Evolutionary conservation across 352 stramenopile genomes (phyloP).

Genomic region (Globisporangium nodosum): DNA sequence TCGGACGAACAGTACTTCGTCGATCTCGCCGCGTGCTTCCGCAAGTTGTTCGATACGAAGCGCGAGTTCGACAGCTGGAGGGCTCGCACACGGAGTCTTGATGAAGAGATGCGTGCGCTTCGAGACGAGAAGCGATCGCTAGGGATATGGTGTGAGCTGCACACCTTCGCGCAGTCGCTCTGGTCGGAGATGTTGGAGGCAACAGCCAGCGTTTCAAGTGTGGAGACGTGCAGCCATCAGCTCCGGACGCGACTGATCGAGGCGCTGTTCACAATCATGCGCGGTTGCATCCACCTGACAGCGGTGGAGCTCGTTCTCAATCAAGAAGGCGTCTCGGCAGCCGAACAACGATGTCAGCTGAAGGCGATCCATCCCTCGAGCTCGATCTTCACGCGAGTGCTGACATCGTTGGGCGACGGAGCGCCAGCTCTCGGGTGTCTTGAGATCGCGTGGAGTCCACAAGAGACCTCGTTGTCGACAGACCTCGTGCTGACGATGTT

Average conservation of each 20-base stretch:
- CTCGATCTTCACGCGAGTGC: background rate
- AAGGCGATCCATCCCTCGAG: background rate
- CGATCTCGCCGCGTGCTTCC: conserved; percentile 1
- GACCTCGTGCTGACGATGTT: conserved; percentile 1
- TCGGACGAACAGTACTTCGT: background rate
- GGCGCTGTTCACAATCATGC: conserved; percentile 1
- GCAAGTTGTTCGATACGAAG: background rate
- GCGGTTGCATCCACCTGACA: background rate
- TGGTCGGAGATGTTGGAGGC: background rate
- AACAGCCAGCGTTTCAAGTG: background rate
- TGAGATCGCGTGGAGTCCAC: background rate
- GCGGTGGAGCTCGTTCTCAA: conserved; percentile 1
- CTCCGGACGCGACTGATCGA: conserved; percentile 1
- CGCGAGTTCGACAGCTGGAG: background rate
- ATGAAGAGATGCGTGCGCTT: background rate
- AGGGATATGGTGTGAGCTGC: conserved; percentile 1
- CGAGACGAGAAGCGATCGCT: background rate
- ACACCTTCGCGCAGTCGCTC: background rate
- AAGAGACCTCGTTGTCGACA: background rate
- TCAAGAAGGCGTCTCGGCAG: background rate
- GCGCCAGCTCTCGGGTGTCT: background rate
- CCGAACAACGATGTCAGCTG: background rate
- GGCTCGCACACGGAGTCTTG: background rate
- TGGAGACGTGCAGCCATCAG: background rate
- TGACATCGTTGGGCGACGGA: background rate